These are phyloP conservation scores for Talaromyces thailandensis DNA, from an alignment of 495 filamentous ascomycete species.

Conservation along the genomic window DNA sequence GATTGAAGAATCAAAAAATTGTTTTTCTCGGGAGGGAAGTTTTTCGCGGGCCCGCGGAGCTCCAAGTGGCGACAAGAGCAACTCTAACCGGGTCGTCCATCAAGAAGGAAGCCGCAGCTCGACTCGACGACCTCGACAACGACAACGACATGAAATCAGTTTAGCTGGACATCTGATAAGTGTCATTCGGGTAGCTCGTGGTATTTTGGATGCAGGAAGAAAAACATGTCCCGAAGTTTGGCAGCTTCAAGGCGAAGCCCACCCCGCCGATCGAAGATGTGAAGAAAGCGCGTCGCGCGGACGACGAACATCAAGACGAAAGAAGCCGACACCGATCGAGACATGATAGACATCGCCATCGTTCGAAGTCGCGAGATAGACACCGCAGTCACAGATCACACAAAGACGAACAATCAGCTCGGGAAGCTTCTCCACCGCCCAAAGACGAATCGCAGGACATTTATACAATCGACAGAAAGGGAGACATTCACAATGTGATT, in stretches of 20 bases:
- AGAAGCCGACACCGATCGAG: slow-evolving; percentile 16
- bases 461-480: slow-evolving; percentile 47
- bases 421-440: neutral
- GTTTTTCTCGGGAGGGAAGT: slow-evolving; percentile 7
- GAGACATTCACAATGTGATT: slow-evolving; percentile 50
- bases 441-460: slow-evolving; percentile 13
- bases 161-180: neutral
- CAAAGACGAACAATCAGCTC: neutral
- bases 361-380: slow-evolving; percentile 19
- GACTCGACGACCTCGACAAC: neutral
- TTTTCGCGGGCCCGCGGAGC: slow-evolving; percentile 7
- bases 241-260: slow-evolving; percentile 54
- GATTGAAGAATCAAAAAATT: slow-evolving; percentile 5
- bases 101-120: neutral
- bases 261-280: slow-evolving; percentile 14
- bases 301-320: slow-evolving; percentile 15
- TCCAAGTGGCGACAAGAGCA: neutral
- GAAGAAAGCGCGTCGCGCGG: slow-evolving; percentile 10
- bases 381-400: neutral
- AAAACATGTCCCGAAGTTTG: slow-evolving; percentile 52
- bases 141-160: neutral
- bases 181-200: neutral
- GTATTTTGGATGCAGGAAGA: slow-evolving; percentile 19
- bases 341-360: slow-evolving; percentile 16
- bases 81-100: slow-evolving; percentile 4